Conservation (phyloP, 2,329 filamentous ascomycete species). For the Alternaria incomplexa region DNA sequence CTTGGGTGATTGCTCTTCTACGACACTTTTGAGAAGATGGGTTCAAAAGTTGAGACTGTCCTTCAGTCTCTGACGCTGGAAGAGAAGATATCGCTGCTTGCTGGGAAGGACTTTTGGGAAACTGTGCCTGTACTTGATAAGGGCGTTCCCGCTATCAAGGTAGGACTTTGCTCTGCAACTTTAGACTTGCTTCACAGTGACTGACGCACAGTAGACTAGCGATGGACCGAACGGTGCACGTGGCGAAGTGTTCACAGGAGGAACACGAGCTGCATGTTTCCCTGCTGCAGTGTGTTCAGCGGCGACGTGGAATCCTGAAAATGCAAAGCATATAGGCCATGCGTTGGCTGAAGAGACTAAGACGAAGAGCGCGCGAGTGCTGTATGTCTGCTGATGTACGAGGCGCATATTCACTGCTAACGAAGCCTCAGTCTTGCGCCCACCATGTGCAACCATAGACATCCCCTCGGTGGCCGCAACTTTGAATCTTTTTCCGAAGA, state of each 20-base stretch:
- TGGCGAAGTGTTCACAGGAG: constrained; percentile 68
- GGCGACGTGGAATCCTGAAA: constrained; percentile 75
- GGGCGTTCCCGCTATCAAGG: constrained; percentile 64
- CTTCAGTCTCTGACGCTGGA: constrained; percentile 42
- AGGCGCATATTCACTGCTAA: neutral
- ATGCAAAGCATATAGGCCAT: constrained; percentile 61
- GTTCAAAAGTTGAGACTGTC: constrained; percentile 34
- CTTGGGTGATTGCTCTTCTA: neutral
- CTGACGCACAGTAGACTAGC: constrained; percentile 54
- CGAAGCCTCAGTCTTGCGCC: constrained; percentile 63
- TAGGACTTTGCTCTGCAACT: constrained; percentile 4
- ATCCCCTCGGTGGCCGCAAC: constrained; percentile 78
- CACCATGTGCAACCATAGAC: constrained; percentile 80
- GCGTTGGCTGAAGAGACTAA: constrained; percentile 74
- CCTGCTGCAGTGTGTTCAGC: constrained; percentile 72
- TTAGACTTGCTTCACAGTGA: neutral
- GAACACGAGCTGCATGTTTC: constrained; percentile 71
- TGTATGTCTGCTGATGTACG: constrained; percentile 47
- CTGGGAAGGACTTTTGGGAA: constrained; percentile 69
- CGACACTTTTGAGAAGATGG: constrained; percentile 19
- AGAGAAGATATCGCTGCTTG: constrained; percentile 44
- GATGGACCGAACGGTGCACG: constrained; percentile 74
- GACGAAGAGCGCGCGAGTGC: constrained; percentile 74
- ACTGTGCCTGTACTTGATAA: constrained; percentile 65
- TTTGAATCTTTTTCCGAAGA: constrained; percentile 80